Evolutionary conservation across 2,329 filamentous ascomycete genomes (phyloP).

Genomic region (Exophiala sp.): DNA sequence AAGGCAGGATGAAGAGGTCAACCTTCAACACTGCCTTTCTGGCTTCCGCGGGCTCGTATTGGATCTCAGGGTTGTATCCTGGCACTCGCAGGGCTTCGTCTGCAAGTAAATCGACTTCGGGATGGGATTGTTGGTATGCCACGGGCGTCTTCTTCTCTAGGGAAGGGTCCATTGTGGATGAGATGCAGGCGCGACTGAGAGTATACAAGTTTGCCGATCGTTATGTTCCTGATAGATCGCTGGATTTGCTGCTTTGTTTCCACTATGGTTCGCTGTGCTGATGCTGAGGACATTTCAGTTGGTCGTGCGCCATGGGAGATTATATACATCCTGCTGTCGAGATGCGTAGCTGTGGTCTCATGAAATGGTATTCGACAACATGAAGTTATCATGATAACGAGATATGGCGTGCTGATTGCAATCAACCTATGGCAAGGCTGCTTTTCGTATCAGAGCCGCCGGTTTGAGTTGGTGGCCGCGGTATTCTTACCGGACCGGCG

Average conservation of each 20-base stretch:
- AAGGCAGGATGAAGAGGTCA: conserved; percentile 26
- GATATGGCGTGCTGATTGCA: conserved; percentile 13
- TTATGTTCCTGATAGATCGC: not conserved
- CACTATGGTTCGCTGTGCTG: too few species aligned
- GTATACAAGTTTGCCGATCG: not conserved
- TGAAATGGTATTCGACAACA: not conserved
- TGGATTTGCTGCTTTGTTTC: too few species aligned
- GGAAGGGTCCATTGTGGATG: conserved; percentile 1
- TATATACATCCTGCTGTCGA: too few species aligned
- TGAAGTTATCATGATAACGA: conserved; percentile 20
- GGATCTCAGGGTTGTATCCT: conserved; percentile 7
- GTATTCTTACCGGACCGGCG: conserved; percentile 12
- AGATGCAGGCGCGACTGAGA: not conserved
- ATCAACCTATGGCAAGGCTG: conserved; percentile 2
- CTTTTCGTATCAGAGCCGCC: not conserved
- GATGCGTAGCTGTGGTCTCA: too few species aligned
- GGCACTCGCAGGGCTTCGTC: conserved; percentile 1
- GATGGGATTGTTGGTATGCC: not conserved
- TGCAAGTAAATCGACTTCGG: not conserved
- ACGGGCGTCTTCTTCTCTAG: not conserved
- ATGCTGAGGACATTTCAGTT: too few species aligned
- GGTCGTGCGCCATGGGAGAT: too few species aligned
- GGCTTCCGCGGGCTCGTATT: conserved; percentile 5
- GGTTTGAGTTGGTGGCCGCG: not conserved
- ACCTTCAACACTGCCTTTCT: conserved; percentile 7